Base-by-base conservation (phyloP, 371 early-diverging fungal genomes). In the Mucor piriformis region DNA sequence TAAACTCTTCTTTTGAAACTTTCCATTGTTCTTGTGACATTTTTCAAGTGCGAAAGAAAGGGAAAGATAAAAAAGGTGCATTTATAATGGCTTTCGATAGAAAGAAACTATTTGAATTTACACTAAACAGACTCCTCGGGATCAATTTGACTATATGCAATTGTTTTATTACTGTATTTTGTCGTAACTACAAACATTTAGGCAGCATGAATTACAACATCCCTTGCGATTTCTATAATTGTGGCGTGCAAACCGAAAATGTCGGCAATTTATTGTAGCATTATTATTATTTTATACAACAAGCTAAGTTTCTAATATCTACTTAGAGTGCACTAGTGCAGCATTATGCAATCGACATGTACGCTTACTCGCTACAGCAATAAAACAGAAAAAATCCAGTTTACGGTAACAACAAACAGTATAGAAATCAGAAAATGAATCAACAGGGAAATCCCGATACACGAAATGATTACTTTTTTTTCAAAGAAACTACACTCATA, bases 71-170 rank as follows among this genome's bases (percentile, higher is more conserved):
- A n/a, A 49, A 32, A 32, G 32, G 33, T 29, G 3, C 27, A 49
- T 42, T 42, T 8, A 18, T 42, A 18, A n/a, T 18, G 3, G 16
- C 6, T 16, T 16, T 6, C 23, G 21, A 23, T 18, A 24, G 24
- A 46, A 46, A 46, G 46, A 46, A 46, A 13, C 25, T 46, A 46
- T 46, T 46, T 46, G 2, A 24, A 23, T 46, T 24, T 46, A 46
- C 46, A 24, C 46, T 24, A 46, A 8, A 46, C 46, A 46, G 24
- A 21, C 46, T 24, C 46, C 46, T 46, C 46, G 46, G 46, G 46
- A 46, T 46, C 46, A 46, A 46, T 46, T 46, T 46, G 46, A 46
- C 46, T 46, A 46, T 46, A 46, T 46, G 18, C 18, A 18, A 42
- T 42, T 18, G 42, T 42, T 18, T 42, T 42, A 18, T 18, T 8